Conservation (phyloP, 306 rosid genomes). For the Prunus padus region DNA sequence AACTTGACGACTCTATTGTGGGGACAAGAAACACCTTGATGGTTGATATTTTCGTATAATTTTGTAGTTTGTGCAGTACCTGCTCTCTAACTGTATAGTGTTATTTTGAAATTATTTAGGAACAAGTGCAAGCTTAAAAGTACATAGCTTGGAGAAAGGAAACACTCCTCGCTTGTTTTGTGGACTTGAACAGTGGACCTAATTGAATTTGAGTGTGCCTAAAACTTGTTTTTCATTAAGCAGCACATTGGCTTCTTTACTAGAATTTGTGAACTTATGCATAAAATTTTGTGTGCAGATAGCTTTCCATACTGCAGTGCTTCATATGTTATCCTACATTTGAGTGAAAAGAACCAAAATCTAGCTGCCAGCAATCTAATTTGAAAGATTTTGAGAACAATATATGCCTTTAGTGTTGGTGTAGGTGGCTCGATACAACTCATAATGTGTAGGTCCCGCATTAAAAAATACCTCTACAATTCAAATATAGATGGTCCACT, state of each 20-base stretch:
- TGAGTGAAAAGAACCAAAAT: background rate
- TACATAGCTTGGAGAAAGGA: background rate
- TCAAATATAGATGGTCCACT: no score
- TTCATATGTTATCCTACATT: background rate
- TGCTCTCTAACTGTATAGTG: slow-evolving; percentile 5
- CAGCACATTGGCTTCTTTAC: background rate
- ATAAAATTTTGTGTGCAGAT: background rate
- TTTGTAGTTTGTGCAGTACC: background rate
- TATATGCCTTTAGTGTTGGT: no score
- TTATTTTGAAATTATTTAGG: slow-evolving; percentile 3
- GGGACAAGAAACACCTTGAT: background rate
- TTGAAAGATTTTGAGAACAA: no score
- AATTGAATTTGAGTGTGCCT: background rate
- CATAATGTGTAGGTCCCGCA: no score
- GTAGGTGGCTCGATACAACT: no score
- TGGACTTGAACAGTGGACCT: background rate
- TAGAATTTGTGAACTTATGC: background rate
- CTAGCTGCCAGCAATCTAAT: background rate
- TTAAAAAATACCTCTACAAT: no score
- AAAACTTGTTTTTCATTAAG: background rate
- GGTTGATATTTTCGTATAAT: background rate
- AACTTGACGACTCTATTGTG: slow-evolving; percentile 12
- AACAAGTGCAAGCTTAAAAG: slow-evolving; percentile 1
- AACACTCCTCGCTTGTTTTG: background rate
- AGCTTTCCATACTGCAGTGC: background rate